A percentile compares a stretch with the other conserved stretches of the same genome.
Conservation (phyloP, 2,329 filamentous ascomycete species). For the Exophiala dermatitidis region DNA sequence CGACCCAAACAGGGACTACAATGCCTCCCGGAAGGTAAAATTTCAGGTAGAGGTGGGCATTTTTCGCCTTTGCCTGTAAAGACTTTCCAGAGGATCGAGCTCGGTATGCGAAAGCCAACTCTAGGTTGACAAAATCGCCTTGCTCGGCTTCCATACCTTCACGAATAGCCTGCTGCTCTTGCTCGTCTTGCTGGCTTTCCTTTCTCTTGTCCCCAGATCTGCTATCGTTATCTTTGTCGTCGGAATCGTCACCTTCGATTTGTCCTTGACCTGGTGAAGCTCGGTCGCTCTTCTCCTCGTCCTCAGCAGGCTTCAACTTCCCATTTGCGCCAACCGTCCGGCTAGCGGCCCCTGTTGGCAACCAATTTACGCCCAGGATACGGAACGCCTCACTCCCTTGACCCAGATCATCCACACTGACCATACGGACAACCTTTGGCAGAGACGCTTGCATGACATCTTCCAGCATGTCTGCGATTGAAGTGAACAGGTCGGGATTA, state of each 20-base stretch:
- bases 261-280: conserved; percentile 37
- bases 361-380: conserved; percentile 64
- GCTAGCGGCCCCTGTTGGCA: conserved; percentile 63
- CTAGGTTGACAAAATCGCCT: conserved; percentile 70
- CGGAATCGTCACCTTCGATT: conserved; percentile 31
- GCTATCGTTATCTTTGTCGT: conserved; percentile 32
- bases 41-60: conserved; percentile 64
- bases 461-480: conserved; percentile 63
- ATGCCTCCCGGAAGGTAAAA: conserved; percentile 59
- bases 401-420: conserved; percentile 66
- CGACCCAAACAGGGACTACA: conserved; percentile 63
- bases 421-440: conserved; percentile 63
- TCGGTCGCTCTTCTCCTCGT: conserved; percentile 45
- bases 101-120: conserved; percentile 67
- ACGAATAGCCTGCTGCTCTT: conserved; percentile 35
- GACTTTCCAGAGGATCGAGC: conserved; percentile 55
- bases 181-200: conserved; percentile 35
- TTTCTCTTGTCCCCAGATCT: conserved; percentile 33
- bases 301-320: conserved; percentile 40
- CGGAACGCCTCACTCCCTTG: conserved; percentile 66
- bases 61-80: conserved; percentile 58
- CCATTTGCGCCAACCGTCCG: conserved; percentile 55
- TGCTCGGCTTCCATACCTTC: conserved; percentile 69
- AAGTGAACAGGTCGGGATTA: conserved; percentile 66
- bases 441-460: conserved; percentile 74